These are phyloP conservation scores for Thelonectria discophora DNA, from an alignment of 2,329 filamentous ascomycete species.

Conservation along the genomic window DNA sequence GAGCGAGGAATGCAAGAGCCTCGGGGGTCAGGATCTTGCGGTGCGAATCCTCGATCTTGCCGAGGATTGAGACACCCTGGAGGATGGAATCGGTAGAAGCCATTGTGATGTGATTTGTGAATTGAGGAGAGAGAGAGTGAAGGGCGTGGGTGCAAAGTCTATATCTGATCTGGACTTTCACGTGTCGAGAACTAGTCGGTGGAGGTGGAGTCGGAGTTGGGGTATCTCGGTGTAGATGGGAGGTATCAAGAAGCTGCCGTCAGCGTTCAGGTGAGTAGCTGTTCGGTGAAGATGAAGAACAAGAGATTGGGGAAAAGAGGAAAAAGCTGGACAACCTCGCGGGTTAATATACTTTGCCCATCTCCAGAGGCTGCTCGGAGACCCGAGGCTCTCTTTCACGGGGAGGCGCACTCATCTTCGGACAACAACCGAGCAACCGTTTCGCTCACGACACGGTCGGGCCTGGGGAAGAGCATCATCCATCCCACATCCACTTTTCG, in stretches of 20 bases:
- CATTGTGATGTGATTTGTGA: conserved; percentile 56
- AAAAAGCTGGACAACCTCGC: not conserved
- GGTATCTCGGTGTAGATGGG: not conserved
- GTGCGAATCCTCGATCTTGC: conserved; percentile 78
- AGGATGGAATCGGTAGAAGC: conserved; percentile 78
- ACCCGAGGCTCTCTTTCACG: conserved; percentile 12
- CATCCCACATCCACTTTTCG: conserved; percentile 23
- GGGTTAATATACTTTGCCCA: conserved; percentile 13
- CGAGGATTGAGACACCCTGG: conserved; percentile 87
- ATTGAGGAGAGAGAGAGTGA: conserved; percentile 15
- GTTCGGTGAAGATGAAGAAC: conserved; percentile 5
- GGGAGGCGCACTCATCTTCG: conserved; percentile 27
- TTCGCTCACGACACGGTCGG: conserved; percentile 32
- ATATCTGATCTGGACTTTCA: conserved; percentile 42
- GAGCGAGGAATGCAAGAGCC: conserved; percentile 89
- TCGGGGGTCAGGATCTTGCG: conserved; percentile 92
- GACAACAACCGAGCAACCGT: conserved; percentile 35
- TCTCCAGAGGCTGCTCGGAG: conserved; percentile 5
- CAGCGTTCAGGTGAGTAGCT: conserved; percentile 1
- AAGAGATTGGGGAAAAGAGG: not conserved
- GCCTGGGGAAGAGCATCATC: conserved; percentile 36
- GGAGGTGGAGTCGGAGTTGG: not conserved
- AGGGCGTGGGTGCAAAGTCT: conserved; percentile 23
- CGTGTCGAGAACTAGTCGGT: conserved; percentile 43
- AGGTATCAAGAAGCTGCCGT: conserved; percentile 6